phyloP scores from a whole-genome alignment of 805 yeast species.

The Candida coquimbonensis region DNA sequence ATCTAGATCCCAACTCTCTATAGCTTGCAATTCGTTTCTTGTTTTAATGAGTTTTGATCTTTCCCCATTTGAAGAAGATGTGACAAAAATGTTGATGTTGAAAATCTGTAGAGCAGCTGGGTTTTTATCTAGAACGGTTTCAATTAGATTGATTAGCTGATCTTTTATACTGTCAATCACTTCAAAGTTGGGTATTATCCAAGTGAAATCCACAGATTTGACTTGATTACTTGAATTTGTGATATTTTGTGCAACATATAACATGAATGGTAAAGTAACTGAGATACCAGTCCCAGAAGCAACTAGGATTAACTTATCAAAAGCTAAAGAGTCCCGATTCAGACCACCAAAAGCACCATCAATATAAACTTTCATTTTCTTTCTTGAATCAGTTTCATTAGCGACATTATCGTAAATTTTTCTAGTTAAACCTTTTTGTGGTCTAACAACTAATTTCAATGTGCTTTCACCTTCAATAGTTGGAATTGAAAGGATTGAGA shows the following conservation, averaged over 20 bases:
- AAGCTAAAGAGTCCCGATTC: constrained; percentile 36
- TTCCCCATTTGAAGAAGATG: constrained; percentile 17
- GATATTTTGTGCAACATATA: constrained; percentile 14
- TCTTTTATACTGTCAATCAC: constrained; percentile 34
- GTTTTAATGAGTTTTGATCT: neutral
- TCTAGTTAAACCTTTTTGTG: constrained; percentile 41
- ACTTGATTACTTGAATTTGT: constrained; percentile 13
- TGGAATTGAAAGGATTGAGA: constrained; percentile 37
- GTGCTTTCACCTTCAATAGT: constrained; percentile 6
- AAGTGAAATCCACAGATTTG: constrained; percentile 32
- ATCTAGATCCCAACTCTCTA: too few relatives aligned
- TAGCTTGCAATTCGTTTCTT: neutral
- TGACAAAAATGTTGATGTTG: constrained; percentile 22
- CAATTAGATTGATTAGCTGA: constrained; percentile 24
- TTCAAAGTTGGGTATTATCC: constrained; percentile 33
- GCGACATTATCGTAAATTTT: constrained; percentile 19
- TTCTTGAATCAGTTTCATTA: constrained; percentile 21
- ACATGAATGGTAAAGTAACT: constrained; percentile 39
- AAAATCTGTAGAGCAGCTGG: constrained; percentile 1
- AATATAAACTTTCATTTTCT: constrained; percentile 23
- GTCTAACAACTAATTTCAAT: constrained; percentile 38
- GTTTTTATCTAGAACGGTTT: neutral
- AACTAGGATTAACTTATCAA: constrained; percentile 35
- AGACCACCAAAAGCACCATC: constrained; percentile 59
- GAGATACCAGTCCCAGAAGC: constrained; percentile 50